Evolutionary conservation across 2,329 filamentous ascomycete species (phyloP), one percentile per base, ranked within the genome.

Genomic region (Pseudocercospora macadamiae): DNA sequence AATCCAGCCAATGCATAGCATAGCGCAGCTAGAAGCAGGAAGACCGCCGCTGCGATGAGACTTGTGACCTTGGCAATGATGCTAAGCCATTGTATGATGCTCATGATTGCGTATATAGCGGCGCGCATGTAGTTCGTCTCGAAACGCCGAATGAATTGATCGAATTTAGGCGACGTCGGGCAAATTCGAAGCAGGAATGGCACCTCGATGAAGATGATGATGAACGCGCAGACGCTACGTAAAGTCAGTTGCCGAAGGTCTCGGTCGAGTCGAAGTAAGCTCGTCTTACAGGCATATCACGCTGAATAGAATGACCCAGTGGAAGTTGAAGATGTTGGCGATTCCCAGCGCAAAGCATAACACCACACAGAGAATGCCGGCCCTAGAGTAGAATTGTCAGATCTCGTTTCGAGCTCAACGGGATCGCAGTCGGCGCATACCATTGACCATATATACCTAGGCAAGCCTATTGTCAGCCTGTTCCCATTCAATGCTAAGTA

Each of bases 121-220:
- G 93, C 93, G 77, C 95, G 92, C 88, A 95, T 96, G 81, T 93
- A 97, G 82, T 97, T 97, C 60, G 93, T 96, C 64, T 91, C 91
- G 81, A 99, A 90, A 71, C 86, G 88, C 77, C 93, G 92, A 76
- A 99, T 93, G 74, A 92, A 88, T 66, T 79, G 81, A 76, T 99
- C 95, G 79, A 99, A 99, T 65, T 85, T 87, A 64, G 88, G 77
- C 12, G 93, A 97, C 4, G 95, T 99, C 59, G 95, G 95, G 81
- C 95, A 99, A 80, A 99, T 97, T 77, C 95, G 90, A 62, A 99
- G 88, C 58, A 99, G 89, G 60, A 97, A 88, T 25, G 95, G 95
- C 16, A 99, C 88, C 76, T 99, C 79, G 66, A 81, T 78, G 71
- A 82, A 81, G 69, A 81, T 73, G 68, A 81, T 78, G 67, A 81